A percentile compares a stretch with the other conserved stretches of the same genome.
Conservation (phyloP, 345 rosid genomes). For the Xanthoceras sorbifolium region DNA sequence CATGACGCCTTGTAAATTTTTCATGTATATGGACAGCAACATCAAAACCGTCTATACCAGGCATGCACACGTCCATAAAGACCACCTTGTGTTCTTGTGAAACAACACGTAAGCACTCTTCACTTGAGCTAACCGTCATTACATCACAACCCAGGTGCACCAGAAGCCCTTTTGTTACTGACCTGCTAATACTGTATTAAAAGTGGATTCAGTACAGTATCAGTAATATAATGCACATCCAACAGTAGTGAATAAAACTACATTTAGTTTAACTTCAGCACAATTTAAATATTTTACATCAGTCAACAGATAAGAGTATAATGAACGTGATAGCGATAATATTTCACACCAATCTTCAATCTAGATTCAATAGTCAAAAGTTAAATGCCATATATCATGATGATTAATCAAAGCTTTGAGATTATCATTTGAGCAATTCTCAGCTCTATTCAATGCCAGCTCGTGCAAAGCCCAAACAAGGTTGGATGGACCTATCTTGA, state of each 20-base stretch:
- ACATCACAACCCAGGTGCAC: constrained; percentile 91
- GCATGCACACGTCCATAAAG: constrained; percentile 68
- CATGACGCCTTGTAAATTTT: constrained; percentile 64
- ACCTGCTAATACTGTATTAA: constrained; percentile 73
- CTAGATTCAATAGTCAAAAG: not conserved
- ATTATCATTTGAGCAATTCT: not conserved
- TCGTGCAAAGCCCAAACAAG: not conserved
- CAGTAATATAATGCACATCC: not conserved
- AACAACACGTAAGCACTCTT: constrained; percentile 66
- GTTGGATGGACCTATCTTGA: not conserved
- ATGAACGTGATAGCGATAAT: not conserved
- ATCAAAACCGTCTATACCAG: constrained; percentile 63
- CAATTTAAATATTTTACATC: not conserved
- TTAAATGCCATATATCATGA: not conserved
- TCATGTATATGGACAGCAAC: constrained; percentile 59
- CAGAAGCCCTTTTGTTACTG: constrained; percentile 80
- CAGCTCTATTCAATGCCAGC: not conserved
- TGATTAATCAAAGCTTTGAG: not conserved
- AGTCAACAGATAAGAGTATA: not conserved
- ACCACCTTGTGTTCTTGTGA: constrained; percentile 81
- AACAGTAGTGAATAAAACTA: not conserved
- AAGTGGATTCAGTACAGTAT: constrained; percentile 13
- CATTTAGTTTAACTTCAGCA: not conserved
- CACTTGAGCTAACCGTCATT: constrained; percentile 62
- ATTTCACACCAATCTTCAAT: not conserved